A percentile compares a stretch with the other conserved stretches of the same genome.
These are phyloP conservation scores for Naganishia friedmannii DNA, from an alignment of 768 basidiomycete genomes.

Conservation along the genomic window DNA sequence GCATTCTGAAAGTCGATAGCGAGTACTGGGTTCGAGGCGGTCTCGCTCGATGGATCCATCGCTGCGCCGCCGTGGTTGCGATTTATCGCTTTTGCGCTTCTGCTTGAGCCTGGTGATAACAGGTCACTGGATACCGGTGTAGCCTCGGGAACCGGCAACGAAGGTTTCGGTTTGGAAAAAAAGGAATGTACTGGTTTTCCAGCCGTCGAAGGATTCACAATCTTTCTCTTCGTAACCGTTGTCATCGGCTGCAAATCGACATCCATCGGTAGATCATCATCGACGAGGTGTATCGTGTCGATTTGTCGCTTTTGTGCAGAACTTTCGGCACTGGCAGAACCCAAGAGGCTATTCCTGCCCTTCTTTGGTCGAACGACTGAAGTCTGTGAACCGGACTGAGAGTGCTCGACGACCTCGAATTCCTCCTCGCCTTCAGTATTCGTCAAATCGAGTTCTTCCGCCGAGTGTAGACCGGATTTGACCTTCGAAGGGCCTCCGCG, in stretches of 20 bases:
- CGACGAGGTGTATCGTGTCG: background rate
- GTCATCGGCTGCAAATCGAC: background rate
- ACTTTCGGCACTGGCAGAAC: background rate
- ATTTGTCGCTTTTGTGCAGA: background rate
- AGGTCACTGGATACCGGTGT: background rate
- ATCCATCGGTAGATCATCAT: background rate
- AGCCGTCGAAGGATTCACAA: background rate
- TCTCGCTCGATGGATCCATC: background rate
- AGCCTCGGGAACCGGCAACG: background rate
- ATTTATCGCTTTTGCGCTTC: background rate
- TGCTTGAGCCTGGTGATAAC: background rate
- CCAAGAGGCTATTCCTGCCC: background rate
- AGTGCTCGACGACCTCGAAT: conserved; percentile 9
- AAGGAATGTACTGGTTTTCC: conserved; percentile 20
- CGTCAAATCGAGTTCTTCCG: conserved; percentile 6
- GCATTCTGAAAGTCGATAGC: background rate
- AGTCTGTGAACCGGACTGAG: conserved; percentile 2
- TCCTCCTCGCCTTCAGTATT: conserved; percentile 9
- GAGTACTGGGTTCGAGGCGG: background rate
- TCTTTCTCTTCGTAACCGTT: background rate
- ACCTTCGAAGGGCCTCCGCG: background rate
- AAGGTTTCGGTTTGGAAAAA: background rate
- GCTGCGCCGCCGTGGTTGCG: background rate
- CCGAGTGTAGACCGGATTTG: background rate
- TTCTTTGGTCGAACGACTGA: background rate